These are phyloP conservation scores for Pseudonitzschia pungens DNA, from an alignment of 108 stramenopile species.

Conservation along the genomic window DNA sequence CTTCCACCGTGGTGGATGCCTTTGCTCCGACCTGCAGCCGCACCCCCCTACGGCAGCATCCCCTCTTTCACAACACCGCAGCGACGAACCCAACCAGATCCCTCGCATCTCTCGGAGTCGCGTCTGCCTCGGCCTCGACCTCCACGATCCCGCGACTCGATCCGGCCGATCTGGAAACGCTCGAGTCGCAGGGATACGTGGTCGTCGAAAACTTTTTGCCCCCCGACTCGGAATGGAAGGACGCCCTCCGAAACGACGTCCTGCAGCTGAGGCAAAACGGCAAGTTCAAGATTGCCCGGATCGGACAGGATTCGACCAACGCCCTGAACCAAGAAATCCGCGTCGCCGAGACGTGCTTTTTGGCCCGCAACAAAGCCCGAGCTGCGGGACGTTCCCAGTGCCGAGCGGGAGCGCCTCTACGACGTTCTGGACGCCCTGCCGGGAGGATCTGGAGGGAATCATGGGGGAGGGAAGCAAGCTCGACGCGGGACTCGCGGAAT, in stretches of 20 bases:
- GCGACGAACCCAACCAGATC: neutral
- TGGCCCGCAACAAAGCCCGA: constrained; percentile 41
- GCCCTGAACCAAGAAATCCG: constrained; percentile 60
- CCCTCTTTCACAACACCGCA: too few relatives aligned
- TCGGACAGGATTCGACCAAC: constrained; percentile 70
- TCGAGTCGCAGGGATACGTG: constrained; percentile 53
- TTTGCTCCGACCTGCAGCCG: neutral
- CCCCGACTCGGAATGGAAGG: constrained; percentile 31
- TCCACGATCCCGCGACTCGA: neutral
- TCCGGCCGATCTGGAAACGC: constrained; percentile 31
- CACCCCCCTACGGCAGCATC: neutral
- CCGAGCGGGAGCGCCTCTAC: constrained; percentile 37
- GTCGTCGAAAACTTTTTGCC: constrained; percentile 62
- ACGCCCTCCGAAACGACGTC: constrained; percentile 60
- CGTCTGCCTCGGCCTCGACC: neutral
- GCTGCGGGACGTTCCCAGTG: constrained; percentile 18
- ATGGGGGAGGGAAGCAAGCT: constrained; percentile 9
- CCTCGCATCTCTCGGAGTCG: neutral
- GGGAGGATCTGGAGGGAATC: constrained; percentile 36
- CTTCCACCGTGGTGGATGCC: neutral
- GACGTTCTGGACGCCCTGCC: constrained; percentile 53
- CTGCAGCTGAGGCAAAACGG: constrained; percentile 34
- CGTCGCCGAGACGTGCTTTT: constrained; percentile 72
- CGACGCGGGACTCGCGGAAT: constrained; percentile 51
- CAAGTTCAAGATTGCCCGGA: constrained; percentile 64